Evolutionary conservation across 2,329 filamentous ascomycete genomes (phyloP).

Genomic region (Phialophora chinensis): DNA sequence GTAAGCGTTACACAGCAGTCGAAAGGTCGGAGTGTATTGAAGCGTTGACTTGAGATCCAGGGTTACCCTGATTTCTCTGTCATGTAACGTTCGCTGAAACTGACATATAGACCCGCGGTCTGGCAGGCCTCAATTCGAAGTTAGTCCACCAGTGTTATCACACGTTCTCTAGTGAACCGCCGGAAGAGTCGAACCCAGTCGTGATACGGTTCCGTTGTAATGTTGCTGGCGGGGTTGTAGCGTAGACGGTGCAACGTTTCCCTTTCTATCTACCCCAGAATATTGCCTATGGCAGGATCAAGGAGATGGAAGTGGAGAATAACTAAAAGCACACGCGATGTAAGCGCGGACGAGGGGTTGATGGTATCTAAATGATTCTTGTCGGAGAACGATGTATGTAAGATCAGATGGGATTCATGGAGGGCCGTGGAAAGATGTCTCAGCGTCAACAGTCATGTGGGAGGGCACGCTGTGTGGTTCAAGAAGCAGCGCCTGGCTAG

Average conservation of each 20-base stretch:
- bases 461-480: neutral
- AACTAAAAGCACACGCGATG: conserved; percentile 1
- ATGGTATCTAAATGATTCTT: conserved; percentile 6
- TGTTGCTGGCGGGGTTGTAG: neutral
- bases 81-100: neutral
- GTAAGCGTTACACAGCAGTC: neutral
- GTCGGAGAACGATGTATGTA: neutral
- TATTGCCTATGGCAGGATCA: neutral
- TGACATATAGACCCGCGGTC: conserved; percentile 2
- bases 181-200: neutral
- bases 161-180: neutral
- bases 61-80: neutral
- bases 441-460: conserved; percentile 9
- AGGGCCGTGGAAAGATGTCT: neutral
- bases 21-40: neutral
- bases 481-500: conserved; percentile 1
- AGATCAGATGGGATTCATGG: conserved; percentile 20
- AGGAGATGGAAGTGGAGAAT: neutral
- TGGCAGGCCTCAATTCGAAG: neutral
- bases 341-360: conserved; percentile 10
- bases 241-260: neutral
- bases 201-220: neutral
- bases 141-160: neutral
- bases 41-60: neutral
- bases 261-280: neutral